Base-by-base conservation (phyloP, 257 asterid species). In the Galeopsis tetrahit region DNA sequence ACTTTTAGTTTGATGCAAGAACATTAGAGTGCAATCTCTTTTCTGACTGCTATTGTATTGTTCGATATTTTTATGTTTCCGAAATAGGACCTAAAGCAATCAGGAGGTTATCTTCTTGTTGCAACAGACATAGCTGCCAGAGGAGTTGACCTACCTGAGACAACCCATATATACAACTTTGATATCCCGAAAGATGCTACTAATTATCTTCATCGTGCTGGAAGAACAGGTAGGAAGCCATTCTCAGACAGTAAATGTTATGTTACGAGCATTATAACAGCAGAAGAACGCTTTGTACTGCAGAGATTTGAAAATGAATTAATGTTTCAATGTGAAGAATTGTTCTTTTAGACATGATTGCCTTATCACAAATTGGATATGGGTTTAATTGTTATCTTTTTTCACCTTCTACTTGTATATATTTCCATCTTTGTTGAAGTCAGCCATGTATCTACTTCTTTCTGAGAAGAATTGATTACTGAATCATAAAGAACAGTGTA, bases 191-290 rank as follows among this genome's bases (percentile, higher is more conserved):
- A 83, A 80, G 93, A 89, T 87, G 99, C 93, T n/a, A 77, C 86
- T 49, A 82, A 76, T 78, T 94, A 94, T 77, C 99, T 94, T 75
- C 99, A 94, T 77, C 90, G 99, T 57, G 99, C 97, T 40, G 99
- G 99, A 80, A 83, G 99, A 76, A 83, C 97, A 44, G 95, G 99
- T 77, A 84, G 99, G 83, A 94, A 89, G 84, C 99, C 99, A 66
- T 94, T 94, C 81, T 89, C 97, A 53, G 96, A 88, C 52, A 76
- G 81, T 68, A 85, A 83, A 73, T 94, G 93, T 82, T 87, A 78
- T 62, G 99, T 89, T 76, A 88, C 95, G 67, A 91, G 87, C 83
- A 85, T 91, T 79, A 69, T 94, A 57, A 80, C 93, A 32, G 81
- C 87, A 44, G 90, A 87, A 73, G 99, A 94, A 72, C 87, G 90